Conservation (phyloP, 164 flowering plant genomes). For the Cinnamomum chago region DNA sequence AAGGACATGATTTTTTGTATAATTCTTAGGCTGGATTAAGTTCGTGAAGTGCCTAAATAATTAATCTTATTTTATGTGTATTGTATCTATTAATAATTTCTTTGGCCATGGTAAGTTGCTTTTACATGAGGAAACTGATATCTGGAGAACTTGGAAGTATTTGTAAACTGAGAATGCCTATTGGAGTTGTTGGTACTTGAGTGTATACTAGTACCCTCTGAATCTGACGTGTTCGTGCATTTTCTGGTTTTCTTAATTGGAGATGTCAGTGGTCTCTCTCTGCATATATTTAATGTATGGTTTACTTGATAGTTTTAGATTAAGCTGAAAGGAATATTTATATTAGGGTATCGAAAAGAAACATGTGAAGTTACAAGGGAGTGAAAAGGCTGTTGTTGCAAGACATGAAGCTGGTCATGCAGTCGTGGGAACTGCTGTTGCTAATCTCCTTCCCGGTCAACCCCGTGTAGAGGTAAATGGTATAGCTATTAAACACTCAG, state of each 20-base stretch:
- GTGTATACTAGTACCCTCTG: background rate
- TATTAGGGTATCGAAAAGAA: slow-evolving; percentile 94
- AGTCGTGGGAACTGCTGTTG: slow-evolving; percentile 96
- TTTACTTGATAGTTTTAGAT: background rate
- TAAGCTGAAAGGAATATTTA: slow-evolving; percentile 4
- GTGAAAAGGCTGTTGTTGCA: slow-evolving; percentile 97
- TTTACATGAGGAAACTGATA: background rate
- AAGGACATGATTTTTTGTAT: background rate
- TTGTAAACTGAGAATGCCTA: background rate
- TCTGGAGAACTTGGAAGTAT: background rate
- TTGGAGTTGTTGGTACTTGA: background rate
- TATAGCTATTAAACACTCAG: background rate
- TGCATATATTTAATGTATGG: background rate
- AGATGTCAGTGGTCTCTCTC: background rate
- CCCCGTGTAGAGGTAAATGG: slow-evolving; percentile 85
- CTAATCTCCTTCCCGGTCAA: slow-evolving; percentile 86
- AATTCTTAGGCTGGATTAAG: background rate
- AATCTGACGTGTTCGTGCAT: background rate
- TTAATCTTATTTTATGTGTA: background rate
- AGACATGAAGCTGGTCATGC: slow-evolving; percentile 99
- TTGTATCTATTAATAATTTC: background rate
- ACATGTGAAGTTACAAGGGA: slow-evolving; percentile 74
- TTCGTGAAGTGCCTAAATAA: background rate
- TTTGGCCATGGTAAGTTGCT: background rate
- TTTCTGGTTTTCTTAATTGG: slow-evolving; percentile 1